These are phyloP conservation scores for Coniochaeta sp. DNA, from an alignment of 2,329 filamentous ascomycete genomes.

Conservation along the genomic window DNA sequence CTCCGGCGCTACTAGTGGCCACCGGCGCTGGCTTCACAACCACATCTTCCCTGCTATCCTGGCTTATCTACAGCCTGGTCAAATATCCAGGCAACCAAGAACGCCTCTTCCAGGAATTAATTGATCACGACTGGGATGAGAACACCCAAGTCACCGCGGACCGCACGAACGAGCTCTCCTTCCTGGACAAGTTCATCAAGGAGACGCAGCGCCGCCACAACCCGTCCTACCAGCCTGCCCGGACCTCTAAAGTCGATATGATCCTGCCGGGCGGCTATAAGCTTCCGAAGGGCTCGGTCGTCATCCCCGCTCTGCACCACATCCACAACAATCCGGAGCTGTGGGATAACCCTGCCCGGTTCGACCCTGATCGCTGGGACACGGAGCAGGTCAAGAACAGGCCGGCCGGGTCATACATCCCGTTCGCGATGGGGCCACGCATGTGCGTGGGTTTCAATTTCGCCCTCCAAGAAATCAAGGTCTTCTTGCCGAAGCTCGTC, in stretches of 20 bases:
- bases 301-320: constrained; percentile 45
- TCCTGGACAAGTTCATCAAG: constrained; percentile 52
- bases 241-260: constrained; percentile 46
- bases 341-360: constrained; percentile 51
- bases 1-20: constrained; percentile 33
- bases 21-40: constrained; percentile 55
- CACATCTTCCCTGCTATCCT: constrained; percentile 49
- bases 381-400: constrained; percentile 42
- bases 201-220: constrained; percentile 54
- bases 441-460: constrained; percentile 61
- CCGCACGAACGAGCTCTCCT: constrained; percentile 36
- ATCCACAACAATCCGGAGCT: constrained; percentile 44
- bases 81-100: constrained; percentile 49
- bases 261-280: constrained; percentile 53
- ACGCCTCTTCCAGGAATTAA: constrained; percentile 48
- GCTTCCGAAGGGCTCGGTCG: constrained; percentile 40
- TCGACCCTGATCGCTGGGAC: constrained; percentile 54
- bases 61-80: constrained; percentile 47
- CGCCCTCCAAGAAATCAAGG: constrained; percentile 52
- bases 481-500: constrained; percentile 49
- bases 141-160: constrained; percentile 38
- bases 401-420: constrained; percentile 45
- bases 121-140: constrained; percentile 21
- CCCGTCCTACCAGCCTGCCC: constrained; percentile 52
- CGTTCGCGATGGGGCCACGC: constrained; percentile 49